phyloP scores from a whole-genome alignment of 495 filamentous ascomycete genomes.

The Penicillium soppii region DNA sequence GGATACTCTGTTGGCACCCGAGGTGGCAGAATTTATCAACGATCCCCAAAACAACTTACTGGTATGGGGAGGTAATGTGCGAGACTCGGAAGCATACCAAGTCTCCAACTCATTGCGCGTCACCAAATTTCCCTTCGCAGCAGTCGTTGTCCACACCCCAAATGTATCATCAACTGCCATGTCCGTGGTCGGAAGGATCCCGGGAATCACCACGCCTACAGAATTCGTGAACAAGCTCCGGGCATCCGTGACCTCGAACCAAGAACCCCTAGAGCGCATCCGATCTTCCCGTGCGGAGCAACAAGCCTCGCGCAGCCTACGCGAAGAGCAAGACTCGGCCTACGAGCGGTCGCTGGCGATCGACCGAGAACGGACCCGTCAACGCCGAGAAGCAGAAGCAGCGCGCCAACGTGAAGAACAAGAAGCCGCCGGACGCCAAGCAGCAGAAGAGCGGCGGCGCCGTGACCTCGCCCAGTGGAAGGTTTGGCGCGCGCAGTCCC shows the following conservation, averaged over 20 bases:
- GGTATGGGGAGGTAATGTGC: slow-evolving; percentile 87
- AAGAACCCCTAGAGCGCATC: slow-evolving; percentile 64
- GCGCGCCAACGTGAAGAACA: slow-evolving; percentile 60
- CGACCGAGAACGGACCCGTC: slow-evolving; percentile 78
- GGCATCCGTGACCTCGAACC: slow-evolving; percentile 65
- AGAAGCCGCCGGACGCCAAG: slow-evolving; percentile 61
- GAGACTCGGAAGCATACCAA: slow-evolving; percentile 91
- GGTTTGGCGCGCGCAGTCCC: slow-evolving; percentile 68
- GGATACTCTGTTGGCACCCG: slow-evolving; percentile 74
- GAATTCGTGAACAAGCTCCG: slow-evolving; percentile 72
- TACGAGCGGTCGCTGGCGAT: slow-evolving; percentile 88
- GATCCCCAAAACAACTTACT: slow-evolving; percentile 72
- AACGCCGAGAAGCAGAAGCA: slow-evolving; percentile 71
- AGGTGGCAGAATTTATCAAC: slow-evolving; percentile 70
- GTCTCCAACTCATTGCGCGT: slow-evolving; percentile 77
- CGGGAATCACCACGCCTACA: slow-evolving; percentile 62
- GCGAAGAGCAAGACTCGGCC: slow-evolving; percentile 82
- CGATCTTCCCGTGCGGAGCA: slow-evolving; percentile 72
- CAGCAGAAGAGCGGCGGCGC: slow-evolving; percentile 57
- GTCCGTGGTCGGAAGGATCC: slow-evolving; percentile 75
- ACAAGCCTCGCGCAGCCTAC: slow-evolving; percentile 70
- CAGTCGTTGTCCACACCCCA: slow-evolving; percentile 80
- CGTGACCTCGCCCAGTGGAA: slow-evolving; percentile 70
- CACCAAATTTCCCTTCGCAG: slow-evolving; percentile 88
- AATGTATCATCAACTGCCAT: slow-evolving; percentile 77